Base-by-base conservation (phyloP, 495 filamentous ascomycete genomes). In the Apiosordaria backusii region DNA sequence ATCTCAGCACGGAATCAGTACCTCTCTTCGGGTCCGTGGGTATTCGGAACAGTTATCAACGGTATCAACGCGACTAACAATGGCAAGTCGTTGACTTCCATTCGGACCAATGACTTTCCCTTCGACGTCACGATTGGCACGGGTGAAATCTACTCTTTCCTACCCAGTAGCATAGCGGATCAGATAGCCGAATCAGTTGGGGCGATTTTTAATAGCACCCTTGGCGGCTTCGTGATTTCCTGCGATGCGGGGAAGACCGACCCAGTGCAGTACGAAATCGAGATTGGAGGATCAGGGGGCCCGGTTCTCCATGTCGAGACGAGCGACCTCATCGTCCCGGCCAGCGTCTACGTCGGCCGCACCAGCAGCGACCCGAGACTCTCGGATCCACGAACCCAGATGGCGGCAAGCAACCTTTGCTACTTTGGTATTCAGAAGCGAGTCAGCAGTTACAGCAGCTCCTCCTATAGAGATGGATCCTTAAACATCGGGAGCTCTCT, bases 401-500 rank as follows among this genome's bases (percentile, higher is more conserved):
- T 50, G 18, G 24, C 3, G 15, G 35, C 35, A 45, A 69, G 73
- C 1, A 67, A 67, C 25, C 77, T 83, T 4, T 92, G 90, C 68
- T 74, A 85, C 54, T 88, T 91, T 64, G 90, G 90, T 50, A 87
- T 96, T 72, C 81, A 83, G 35, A 71, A 68, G 13, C 55, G 23
- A 26, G 4, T 16, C 22, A 25, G 18, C 15, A 15, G 26, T 60
- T 13, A 21, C 58, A 26, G 13, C 25, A 54, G 27, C 4, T 55
- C 26, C 15, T 45, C 35, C 3, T 84, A 86, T 13, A 81, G 86
- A 10, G 81, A 77, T 22, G 78, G 75, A 26, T 85, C 84, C n/a
- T 78, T 79, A 58, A 85, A 92, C 29, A 75, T 96, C 23, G 92
- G 92, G 5, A 91, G 93, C 74, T 92, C 92, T 0, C 92, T 96